Percentiles rank a stretch among this genome's conserved stretches.
Evolutionary conservation across 805 yeast species (phyloP).

Genomic region (Candida krabiensis): DNA sequence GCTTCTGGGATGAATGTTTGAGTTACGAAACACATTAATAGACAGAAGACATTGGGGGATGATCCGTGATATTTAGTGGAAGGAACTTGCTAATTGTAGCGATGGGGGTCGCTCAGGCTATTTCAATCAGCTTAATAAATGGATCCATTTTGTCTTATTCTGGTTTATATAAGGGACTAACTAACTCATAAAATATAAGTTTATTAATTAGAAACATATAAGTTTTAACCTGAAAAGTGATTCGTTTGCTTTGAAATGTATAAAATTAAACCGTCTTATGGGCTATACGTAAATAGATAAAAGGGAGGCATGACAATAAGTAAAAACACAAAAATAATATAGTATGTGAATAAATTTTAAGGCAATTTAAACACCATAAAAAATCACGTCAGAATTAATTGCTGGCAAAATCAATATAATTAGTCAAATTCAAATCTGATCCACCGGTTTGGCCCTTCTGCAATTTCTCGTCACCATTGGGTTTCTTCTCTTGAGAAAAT

Average conservation of each 20-base stretch:
- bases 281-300: not conserved
- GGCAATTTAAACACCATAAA: too few species aligned
- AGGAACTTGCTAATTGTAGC: not conserved
- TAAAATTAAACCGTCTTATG: not conserved
- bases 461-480: too few species aligned
- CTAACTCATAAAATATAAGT: too few species aligned
- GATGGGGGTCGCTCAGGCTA: constrained; percentile 6
- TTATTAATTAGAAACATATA: too few species aligned
- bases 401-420: constrained; percentile 10
- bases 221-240: too few species aligned
- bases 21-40: constrained; percentile 2
- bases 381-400: too few species aligned
- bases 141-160: too few species aligned
- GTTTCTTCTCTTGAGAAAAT: too few species aligned
- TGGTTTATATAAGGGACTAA: too few species aligned
- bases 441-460: not conserved
- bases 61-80: not conserved
- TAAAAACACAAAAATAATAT: not conserved
- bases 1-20: constrained; percentile 60
- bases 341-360: too few species aligned
- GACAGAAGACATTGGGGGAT: not conserved
- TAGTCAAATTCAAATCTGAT: constrained; percentile 7
- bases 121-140: too few species aligned
- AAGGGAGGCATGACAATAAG: not conserved
- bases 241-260: too few species aligned